Percentiles rank a stretch among this genome's conserved stretches.
Conservation (phyloP, 257 asterid genomes). For the Asclepias syriaca region DNA sequence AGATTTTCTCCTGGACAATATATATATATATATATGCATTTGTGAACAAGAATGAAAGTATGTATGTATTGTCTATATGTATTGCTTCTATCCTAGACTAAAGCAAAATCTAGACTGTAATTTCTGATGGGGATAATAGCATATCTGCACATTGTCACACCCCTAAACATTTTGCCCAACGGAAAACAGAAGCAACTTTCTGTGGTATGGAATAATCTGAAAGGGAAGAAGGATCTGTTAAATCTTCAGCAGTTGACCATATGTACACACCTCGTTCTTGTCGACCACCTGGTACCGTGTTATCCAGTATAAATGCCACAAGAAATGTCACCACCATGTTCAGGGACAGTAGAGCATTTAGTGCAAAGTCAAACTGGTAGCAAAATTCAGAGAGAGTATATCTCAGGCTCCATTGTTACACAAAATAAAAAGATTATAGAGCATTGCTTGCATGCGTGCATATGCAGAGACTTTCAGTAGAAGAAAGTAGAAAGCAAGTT, state of each 20-base stretch:
- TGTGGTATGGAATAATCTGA: slow-evolving; percentile 59
- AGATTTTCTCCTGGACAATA: neutral
- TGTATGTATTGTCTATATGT: slow-evolving; percentile 13
- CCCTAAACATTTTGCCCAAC: slow-evolving; percentile 78
- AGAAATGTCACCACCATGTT: slow-evolving; percentile 78
- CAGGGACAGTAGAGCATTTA: slow-evolving; percentile 73
- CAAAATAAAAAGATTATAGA: neutral
- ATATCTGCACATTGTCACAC: slow-evolving; percentile 24
- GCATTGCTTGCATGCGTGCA: neutral
- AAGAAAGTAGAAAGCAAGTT: neutral
- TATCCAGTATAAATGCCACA: slow-evolving; percentile 71
- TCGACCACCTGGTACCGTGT: slow-evolving; percentile 82
- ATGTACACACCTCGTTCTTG: slow-evolving; percentile 83
- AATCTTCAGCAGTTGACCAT: slow-evolving; percentile 73
- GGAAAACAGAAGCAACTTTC: slow-evolving; percentile 43
- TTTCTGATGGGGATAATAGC: neutral
- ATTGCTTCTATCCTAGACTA: slow-evolving; percentile 17
- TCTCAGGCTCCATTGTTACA: slow-evolving; percentile 10
- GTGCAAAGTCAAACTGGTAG: slow-evolving; percentile 69
- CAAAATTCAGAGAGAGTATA: slow-evolving; percentile 10
- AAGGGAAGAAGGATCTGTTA: slow-evolving; percentile 53
- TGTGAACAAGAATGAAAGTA: slow-evolving; percentile 11
- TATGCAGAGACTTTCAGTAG: neutral
- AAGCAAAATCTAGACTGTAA: neutral
- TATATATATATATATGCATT: neutral